These are phyloP conservation scores for Neostapfia colusana DNA, from an alignment of 176 grass and related monocot species.

Conservation along the genomic window DNA sequence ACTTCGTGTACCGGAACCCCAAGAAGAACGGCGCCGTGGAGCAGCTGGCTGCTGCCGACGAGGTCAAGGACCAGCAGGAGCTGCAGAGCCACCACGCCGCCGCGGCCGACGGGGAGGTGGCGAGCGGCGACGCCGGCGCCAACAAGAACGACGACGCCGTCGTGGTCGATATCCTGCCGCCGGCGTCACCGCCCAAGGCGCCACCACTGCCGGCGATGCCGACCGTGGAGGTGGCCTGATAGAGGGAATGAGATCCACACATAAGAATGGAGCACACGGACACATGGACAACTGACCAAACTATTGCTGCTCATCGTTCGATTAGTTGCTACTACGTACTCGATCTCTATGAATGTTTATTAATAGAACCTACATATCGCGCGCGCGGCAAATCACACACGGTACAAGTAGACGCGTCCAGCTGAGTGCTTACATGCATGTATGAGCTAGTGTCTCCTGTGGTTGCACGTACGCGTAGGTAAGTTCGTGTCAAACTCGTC, in stretches of 20 bases:
- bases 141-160: constrained; percentile 4
- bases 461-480: not conserved
- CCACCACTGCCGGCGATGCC: constrained; percentile 14
- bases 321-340: not conserved
- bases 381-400: constrained; percentile 9
- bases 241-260: not conserved
- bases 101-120: not conserved
- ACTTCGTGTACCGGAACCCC: constrained; percentile 69
- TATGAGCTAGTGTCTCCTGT: not conserved
- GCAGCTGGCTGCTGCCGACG: constrained; percentile 8
- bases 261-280: not conserved
- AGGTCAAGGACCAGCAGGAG: constrained; percentile 28
- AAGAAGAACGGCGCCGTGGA: constrained; percentile 46
- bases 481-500: not conserved
- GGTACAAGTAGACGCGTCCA: constrained; percentile 18
- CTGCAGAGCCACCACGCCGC: not conserved
- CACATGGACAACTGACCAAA: constrained; percentile 20
- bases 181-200: not conserved
- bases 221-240: constrained; percentile 34
- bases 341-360: not conserved
- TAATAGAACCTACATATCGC: not conserved
- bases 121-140: not conserved
- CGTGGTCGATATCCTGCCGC: constrained; percentile 36
- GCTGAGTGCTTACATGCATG: too few relatives aligned
- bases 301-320: not conserved